Evolutionary conservation across 1,284 basidiomycete genomes (phyloP).

Genomic region (Moesziomyces globuligerus): DNA sequence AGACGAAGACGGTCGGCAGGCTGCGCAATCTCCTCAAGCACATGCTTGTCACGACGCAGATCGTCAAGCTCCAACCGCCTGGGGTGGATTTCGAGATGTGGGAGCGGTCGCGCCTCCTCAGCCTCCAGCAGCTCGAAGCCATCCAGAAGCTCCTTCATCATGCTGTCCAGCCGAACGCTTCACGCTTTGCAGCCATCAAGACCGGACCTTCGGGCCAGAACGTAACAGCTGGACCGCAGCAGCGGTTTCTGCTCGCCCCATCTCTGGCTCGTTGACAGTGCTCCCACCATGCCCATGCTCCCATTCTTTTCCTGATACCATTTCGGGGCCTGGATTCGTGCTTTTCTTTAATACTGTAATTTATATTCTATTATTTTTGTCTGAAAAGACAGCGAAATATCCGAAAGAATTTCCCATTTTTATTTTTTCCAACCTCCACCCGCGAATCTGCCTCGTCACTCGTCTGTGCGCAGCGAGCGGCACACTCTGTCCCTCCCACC

Average conservation of each 20-base stretch:
- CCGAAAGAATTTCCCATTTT: too few species aligned
- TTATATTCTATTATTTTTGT: too few species aligned
- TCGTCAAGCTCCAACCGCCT: neutral
- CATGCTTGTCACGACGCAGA: neutral
- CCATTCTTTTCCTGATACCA: too few species aligned
- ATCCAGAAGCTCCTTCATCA: neutral
- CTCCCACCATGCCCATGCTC: too few species aligned
- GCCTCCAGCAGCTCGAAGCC: neutral
- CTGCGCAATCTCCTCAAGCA: conserved; percentile 2
- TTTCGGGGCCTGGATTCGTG: too few species aligned
- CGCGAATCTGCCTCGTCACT: too few species aligned
- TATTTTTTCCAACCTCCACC: neutral
- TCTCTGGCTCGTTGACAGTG: too few species aligned
- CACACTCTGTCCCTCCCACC: neutral
- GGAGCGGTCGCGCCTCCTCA: neutral
- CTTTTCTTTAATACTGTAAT: too few species aligned
- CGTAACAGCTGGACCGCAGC: neutral
- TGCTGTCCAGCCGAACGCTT: neutral
- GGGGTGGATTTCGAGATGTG: neutral
- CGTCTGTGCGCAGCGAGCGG: neutral
- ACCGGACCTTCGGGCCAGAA: neutral
- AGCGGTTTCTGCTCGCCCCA: too few species aligned
- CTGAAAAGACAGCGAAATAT: too few species aligned
- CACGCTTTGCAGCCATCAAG: neutral
- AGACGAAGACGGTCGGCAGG: neutral